phyloP scores from a whole-genome alignment of 1,139 yeast species.

The Geotrichum fermentans region DNA sequence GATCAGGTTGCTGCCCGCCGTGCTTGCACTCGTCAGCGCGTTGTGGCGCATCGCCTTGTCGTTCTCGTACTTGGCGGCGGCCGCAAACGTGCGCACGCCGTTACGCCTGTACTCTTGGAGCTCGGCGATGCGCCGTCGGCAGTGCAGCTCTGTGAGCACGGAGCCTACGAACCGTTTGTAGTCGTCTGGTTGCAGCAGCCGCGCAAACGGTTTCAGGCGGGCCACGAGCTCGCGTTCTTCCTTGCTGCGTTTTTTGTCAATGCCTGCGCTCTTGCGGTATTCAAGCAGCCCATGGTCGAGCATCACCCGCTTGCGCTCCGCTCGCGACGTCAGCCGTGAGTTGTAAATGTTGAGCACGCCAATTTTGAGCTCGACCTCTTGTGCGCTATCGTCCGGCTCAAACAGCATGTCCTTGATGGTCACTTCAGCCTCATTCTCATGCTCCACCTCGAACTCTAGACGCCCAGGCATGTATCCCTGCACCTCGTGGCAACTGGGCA shows the following conservation, averaged over 20 bases:
- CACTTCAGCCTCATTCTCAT: constrained; percentile 93
- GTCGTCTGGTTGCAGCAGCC: constrained; percentile 75
- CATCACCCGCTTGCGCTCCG: constrained; percentile 82
- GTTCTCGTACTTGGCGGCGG: constrained; percentile 80
- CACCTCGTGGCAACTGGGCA: constrained; percentile 92
- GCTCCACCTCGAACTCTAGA: constrained; percentile 91
- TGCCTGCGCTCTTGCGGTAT: constrained; percentile 69
- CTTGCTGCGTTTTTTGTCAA: constrained; percentile 75
- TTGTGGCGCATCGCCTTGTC: constrained; percentile 55
- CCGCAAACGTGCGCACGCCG: constrained; percentile 80
- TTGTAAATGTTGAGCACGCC: constrained; percentile 78
- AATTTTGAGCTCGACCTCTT: constrained; percentile 83
- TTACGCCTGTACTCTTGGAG: constrained; percentile 88
- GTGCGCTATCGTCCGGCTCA: constrained; percentile 84
- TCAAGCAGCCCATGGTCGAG: constrained; percentile 75
- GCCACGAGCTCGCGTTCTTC: constrained; percentile 82
- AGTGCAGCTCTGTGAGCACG: constrained; percentile 68
- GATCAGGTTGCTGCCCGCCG: constrained; percentile 15
- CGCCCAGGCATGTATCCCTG: constrained; percentile 99
- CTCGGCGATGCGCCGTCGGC: constrained; percentile 78
- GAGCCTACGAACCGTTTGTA: constrained; percentile 69
- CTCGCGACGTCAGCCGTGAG: constrained; percentile 82
- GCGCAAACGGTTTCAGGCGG: constrained; percentile 72
- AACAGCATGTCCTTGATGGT: constrained; percentile 92
- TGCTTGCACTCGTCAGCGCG: constrained; percentile 25